phyloP scores from a whole-genome alignment of 2,329 filamentous ascomycete genomes.

The Cytospora piceae region DNA sequence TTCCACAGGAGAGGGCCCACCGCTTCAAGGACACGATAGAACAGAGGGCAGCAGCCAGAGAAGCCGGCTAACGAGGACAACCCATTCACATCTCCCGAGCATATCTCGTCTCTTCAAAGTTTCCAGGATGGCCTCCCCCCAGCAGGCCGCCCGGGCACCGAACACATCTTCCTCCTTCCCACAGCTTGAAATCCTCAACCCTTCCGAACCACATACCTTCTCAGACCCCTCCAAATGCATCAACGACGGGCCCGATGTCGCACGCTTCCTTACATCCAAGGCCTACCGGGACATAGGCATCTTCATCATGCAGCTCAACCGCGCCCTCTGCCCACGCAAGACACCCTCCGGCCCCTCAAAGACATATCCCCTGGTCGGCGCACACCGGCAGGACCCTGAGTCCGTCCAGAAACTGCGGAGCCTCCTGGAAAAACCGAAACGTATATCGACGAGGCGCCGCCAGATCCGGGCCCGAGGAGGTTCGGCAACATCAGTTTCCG shows the following conservation, averaged over 20 bases:
- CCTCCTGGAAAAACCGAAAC: conserved; percentile 66
- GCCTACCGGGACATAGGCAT: conserved; percentile 87
- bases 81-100: background rate
- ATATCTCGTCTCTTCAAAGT: background rate
- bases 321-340: conserved; percentile 76
- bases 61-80: background rate
- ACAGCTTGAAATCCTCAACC: conserved; percentile 54
- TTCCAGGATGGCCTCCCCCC: conserved; percentile 13
- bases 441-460: conserved; percentile 78
- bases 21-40: background rate
- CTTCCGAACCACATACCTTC: conserved; percentile 59
- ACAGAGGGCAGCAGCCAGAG: background rate
- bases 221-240: conserved; percentile 76
- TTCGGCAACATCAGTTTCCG: conserved; percentile 94
- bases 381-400: conserved; percentile 49
- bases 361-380: conserved; percentile 49
- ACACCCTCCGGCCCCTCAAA: conserved; percentile 42
- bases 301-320: conserved; percentile 89
- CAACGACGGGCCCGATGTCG: conserved; percentile 80
- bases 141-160: background rate
- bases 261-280: conserved; percentile 75
- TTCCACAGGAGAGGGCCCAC: background rate
- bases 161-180: conserved; percentile 35
- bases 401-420: conserved; percentile 67
- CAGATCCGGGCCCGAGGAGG: conserved; percentile 80